Percentiles rank a stretch among this genome's conserved stretches.
Conservation (phyloP, 257 asterid genomes). For the Solanum pinnatisectum region DNA sequence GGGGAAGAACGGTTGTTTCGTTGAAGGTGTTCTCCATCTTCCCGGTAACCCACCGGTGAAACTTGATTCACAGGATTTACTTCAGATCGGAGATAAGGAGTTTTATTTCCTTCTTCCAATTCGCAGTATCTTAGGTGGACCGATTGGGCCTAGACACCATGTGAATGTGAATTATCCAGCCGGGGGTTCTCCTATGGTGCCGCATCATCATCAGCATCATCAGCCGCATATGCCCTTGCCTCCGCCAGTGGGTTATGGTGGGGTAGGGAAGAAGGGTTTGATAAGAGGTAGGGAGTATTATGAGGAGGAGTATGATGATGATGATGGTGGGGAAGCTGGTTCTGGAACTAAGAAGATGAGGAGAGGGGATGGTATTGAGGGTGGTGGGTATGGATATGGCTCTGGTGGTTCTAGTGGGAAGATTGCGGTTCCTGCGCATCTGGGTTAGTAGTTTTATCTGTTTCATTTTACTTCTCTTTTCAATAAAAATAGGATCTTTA, state of each 20-base stretch:
- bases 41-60: slow-evolving; percentile 82
- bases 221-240: slow-evolving; percentile 43
- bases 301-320: slow-evolving; percentile 61
- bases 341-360: slow-evolving; percentile 40
- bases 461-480: background rate
- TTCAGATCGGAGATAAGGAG: slow-evolving; percentile 92
- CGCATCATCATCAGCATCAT: slow-evolving; percentile 15
- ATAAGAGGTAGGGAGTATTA: slow-evolving; percentile 51
- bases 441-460: slow-evolving; percentile 32
- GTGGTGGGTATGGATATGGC: slow-evolving; percentile 54
- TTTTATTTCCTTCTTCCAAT: slow-evolving; percentile 78
- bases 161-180: slow-evolving; percentile 26
- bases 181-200: slow-evolving; percentile 10
- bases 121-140: slow-evolving; percentile 85
- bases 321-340: slow-evolving; percentile 46
- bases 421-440: slow-evolving; percentile 43
- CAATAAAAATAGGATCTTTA: background rate
- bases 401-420: slow-evolving; percentile 44
- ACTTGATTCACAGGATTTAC: slow-evolving; percentile 90
- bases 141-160: slow-evolving; percentile 63
- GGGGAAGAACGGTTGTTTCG: slow-evolving; percentile 91
- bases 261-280: slow-evolving; percentile 56
- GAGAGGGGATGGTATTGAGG: slow-evolving; percentile 49
- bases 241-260: slow-evolving; percentile 14
- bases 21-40: slow-evolving; percentile 87